These are phyloP conservation scores for Mortierella sp. DNA, from an alignment of 371 early-diverging fungal species.

Conservation along the genomic window DNA sequence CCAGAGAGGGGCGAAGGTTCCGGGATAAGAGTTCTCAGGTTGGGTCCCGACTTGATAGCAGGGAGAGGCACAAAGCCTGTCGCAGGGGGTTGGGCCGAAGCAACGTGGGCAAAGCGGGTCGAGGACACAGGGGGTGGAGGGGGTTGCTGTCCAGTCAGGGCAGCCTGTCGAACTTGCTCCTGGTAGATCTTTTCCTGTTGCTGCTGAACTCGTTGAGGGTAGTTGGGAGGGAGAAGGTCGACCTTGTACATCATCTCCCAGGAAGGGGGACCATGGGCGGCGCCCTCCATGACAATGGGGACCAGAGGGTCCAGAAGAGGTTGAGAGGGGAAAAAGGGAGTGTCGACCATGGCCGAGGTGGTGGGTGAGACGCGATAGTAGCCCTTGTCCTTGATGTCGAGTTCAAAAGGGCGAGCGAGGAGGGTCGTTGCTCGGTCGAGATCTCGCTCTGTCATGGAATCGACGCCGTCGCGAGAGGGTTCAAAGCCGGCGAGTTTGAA, in stretches of 20 bases:
- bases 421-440: slow-evolving; percentile 48
- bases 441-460: slow-evolving; percentile 46
- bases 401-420: slow-evolving; percentile 46
- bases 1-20: slow-evolving; percentile 47
- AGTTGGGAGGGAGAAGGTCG: slow-evolving; percentile 52
- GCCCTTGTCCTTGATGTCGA: slow-evolving; percentile 55
- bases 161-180: slow-evolving; percentile 49
- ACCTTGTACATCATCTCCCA: slow-evolving; percentile 59
- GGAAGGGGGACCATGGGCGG: slow-evolving; percentile 40
- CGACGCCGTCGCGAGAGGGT: slow-evolving; percentile 15
- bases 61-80: slow-evolving; percentile 49
- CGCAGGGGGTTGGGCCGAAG: slow-evolving; percentile 28
- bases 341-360: slow-evolving; percentile 53
- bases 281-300: slow-evolving; percentile 47
- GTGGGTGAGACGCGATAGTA: slow-evolving; percentile 54
- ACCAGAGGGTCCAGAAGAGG: slow-evolving; percentile 52
- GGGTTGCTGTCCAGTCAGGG: slow-evolving; percentile 35
- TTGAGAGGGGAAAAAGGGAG: slow-evolving; percentile 56
- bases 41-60: slow-evolving; percentile 54
- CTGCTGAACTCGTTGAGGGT: slow-evolving; percentile 51
- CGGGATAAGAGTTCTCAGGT: slow-evolving; percentile 38
- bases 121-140: slow-evolving; percentile 30
- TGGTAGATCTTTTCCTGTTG: slow-evolving; percentile 54
- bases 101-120: slow-evolving; percentile 4
- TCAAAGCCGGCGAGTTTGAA: slow-evolving; percentile 51